Base-by-base conservation (phyloP, 306 rosid species). In the Oxytropis ochrocephala region DNA sequence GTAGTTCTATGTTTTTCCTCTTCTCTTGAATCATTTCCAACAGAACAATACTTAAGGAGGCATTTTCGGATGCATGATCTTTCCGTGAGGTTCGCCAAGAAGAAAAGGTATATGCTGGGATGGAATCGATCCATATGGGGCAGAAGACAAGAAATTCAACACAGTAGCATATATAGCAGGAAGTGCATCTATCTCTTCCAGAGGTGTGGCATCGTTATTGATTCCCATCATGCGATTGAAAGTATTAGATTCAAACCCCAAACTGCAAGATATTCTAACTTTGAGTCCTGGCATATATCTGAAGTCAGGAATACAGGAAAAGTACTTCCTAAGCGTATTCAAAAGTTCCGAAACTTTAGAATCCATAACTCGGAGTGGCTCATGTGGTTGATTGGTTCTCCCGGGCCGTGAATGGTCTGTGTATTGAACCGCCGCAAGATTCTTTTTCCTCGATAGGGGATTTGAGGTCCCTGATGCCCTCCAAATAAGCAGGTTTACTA, bases 121-220 rank as follows among this genome's bases (percentile, higher is more conserved):
- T 47, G 90, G 82, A 84, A 94, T 85, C 10, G 88, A 61, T 11
- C 98, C 96, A 70, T 85, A 94, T 0, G 98, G 86, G 39, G 98
- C 98, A n/a, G 97, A 81, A 33, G 98, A 94, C 0, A 88, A 90
- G 79, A 90, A 88, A 11, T 85, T 83, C 67, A 94, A 82, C 82
- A 90, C 85, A 1, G 92, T 94, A 52, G 97, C 98, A 71, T 94
- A 90, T 68, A 94, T 78, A 73, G 97, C 98, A 41, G 97, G 97
- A 62, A 88, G 92, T 56, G 85, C 52, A 74, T 84, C 96, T 43
- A 74, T 63, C 74, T 79, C 86, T 75, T 84, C 87, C 43, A 48
- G 49, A 67, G 82, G 30, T 38, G 82, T 74, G 69, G 80, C 74
- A 77, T 82, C 57, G 19, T 78, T 36, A 35, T 59, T 70, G 17